Percentiles rank a stretch among this genome's conserved stretches.
Evolutionary conservation across 331 rosid species (phyloP).

Genomic region (Spiraea crenata): DNA sequence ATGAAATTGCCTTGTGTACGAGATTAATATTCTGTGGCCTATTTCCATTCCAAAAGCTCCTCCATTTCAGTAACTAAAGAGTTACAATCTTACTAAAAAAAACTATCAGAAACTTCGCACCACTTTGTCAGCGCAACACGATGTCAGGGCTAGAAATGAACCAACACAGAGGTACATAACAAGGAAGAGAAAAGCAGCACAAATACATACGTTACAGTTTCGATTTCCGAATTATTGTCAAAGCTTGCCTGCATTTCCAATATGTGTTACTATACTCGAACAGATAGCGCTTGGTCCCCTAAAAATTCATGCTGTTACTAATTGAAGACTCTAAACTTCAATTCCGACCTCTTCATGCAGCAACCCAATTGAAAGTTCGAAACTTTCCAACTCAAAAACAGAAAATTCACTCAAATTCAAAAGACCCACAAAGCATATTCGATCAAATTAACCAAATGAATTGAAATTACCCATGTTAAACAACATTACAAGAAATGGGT

Average conservation of each 20-base stretch:
- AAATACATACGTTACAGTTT: too few relatives aligned
- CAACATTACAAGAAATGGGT: not conserved
- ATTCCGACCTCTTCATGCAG: not conserved
- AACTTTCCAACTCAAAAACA: not conserved
- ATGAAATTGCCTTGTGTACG: not conserved
- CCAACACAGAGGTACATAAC: not conserved
- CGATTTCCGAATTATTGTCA: not conserved
- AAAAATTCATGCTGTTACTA: not conserved
- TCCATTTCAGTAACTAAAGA: not conserved
- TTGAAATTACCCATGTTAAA: not conserved
- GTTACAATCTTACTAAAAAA: not conserved
- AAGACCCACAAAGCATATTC: not conserved
- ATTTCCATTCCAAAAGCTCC: not conserved
- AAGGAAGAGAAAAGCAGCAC: too few relatives aligned
- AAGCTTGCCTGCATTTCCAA: not conserved
- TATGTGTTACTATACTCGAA: not conserved
- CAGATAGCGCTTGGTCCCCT: not conserved
- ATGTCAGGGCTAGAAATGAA: not conserved
- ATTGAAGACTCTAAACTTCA: not conserved
- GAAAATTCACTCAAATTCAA: not conserved
- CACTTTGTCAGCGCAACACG: not conserved
- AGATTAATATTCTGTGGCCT: not conserved
- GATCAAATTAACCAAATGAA: not conserved
- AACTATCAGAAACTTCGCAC: not conserved
- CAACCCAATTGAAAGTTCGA: conserved; percentile 10